Evolutionary conservation across 2,329 filamentous ascomycete species (phyloP), one percentile per base, ranked within the genome.

Genomic region (Biscogniauxia mediterranea): DNA sequence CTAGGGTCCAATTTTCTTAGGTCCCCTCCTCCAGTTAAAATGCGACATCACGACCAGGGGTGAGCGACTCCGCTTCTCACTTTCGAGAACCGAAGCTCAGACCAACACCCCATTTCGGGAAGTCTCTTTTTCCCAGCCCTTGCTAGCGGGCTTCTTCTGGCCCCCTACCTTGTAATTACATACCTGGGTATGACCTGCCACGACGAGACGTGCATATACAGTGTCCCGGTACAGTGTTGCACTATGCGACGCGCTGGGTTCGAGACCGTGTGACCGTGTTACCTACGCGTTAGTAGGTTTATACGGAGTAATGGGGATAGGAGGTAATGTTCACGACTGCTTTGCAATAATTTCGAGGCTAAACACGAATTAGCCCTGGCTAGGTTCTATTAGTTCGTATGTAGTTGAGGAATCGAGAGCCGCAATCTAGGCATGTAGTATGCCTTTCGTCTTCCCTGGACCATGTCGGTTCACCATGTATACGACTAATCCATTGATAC

Each of bases 1-100:
- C 5, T 54, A 51, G 28, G 42, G 38, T 28, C 66, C 61, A 57
- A 26, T 64, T 62, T 59, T 60, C 23, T 17, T 8, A 25, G 20
- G 8, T 32, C n/a, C 46, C 21, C 21, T 19, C 38, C 38, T n/a
- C 57, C 57, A 58, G 42, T 58, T 11, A 58, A 54, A 54, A 28
- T 25, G 50, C 23, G 23, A 28, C 52, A 54, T 11, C 4, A 32
- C 6, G 52, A 19, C 28, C 52, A 54, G 52, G 52, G 52, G 25
- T 38, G 2, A 26, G 49, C 13, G 51, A 57, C 58, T 49, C 61
- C 56, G 51, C 56, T 64, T 55, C 51, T 56, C 32, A 46, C 7
- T 32, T 32, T 32, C 51, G 52, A 13, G 54, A 56, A 55, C 51
- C 54, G 52, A 56, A 58, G 58, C 61, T 59, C 25, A 56, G 55